Evolutionary conservation across 805 yeast genomes (phyloP).

Genomic region (Saccharomyces paradoxus): DNA sequence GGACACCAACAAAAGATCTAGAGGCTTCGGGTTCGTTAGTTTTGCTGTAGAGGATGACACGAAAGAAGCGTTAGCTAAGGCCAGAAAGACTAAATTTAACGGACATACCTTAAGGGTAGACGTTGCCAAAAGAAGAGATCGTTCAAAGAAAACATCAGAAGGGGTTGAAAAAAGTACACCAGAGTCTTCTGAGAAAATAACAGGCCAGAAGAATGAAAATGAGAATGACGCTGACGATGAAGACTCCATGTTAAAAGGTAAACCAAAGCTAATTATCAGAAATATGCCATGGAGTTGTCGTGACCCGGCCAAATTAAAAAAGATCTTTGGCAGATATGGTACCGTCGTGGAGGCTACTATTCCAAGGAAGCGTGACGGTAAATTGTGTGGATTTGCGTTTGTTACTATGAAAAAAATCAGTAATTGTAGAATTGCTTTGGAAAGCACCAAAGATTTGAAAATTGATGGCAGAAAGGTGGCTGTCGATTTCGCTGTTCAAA

Average conservation of each 20-base stretch:
- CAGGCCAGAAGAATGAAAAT: conserved; percentile 1
- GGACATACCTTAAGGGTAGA: conserved; percentile 67
- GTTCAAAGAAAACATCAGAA: conserved; percentile 37
- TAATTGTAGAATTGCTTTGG: conserved; percentile 75
- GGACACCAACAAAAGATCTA: conserved; percentile 65
- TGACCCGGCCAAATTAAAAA: conserved; percentile 61
- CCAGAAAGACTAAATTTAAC: conserved; percentile 59
- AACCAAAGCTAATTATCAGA: conserved; percentile 79
- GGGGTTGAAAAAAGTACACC: conserved; percentile 3
- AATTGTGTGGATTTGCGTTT: conserved; percentile 91
- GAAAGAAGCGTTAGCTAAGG: conserved; percentile 55
- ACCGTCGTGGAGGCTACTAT: conserved; percentile 81
- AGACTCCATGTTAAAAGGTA: conserved; percentile 54
- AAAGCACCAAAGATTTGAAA: conserved; percentile 62
- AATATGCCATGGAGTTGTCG: conserved; percentile 95
- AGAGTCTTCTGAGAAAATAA: conserved; percentile 5
- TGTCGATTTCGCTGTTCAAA: conserved; percentile 88
- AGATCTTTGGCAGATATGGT: conserved; percentile 68
- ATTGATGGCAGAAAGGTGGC: conserved; percentile 88
- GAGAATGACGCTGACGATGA: conserved; percentile 29
- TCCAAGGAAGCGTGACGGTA: conserved; percentile 81
- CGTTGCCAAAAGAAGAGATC: conserved; percentile 85
- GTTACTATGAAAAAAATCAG: conserved; percentile 76
- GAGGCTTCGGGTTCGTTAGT: conserved; percentile 94
- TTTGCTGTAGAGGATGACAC: conserved; percentile 84